Conservation (phyloP, 306 rosid genomes). For the Mucuna pruriens region DNA sequence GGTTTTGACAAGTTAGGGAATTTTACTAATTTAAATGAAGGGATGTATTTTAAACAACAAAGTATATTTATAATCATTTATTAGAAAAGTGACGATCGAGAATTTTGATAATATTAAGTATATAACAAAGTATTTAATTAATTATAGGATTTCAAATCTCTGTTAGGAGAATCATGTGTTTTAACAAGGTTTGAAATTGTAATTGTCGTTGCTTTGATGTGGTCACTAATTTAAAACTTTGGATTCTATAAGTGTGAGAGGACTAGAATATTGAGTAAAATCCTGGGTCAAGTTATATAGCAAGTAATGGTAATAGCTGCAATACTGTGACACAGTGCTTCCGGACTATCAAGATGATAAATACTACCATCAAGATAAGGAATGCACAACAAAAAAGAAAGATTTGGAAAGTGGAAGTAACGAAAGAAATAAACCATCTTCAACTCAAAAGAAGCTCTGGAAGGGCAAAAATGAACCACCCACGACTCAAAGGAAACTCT, state of each 20-base stretch:
- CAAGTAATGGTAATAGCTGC: not conserved
- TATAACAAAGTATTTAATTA: no score
- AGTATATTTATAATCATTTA: no score
- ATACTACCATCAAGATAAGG: constrained; percentile 10
- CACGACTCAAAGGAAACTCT: constrained; percentile 18
- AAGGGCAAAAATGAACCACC: not conserved
- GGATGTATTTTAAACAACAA: no score
- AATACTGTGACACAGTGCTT: constrained; percentile 35
- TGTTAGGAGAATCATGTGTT: not conserved
- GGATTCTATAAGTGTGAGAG: not conserved
- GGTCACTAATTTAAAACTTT: no score
- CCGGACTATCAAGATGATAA: constrained; percentile 36
- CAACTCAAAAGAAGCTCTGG: constrained; percentile 13
- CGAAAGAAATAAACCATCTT: not conserved
- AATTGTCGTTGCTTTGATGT: not conserved
- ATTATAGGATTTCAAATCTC: no score
- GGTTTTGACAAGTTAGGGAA: no score
- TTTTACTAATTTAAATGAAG: no score
- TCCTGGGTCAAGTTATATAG: not conserved
- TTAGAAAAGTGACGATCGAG: no score
- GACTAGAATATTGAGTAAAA: not conserved
- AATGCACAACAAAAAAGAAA: not conserved
- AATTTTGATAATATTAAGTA: no score
- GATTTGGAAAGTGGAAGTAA: constrained; percentile 37
- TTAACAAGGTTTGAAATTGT: not conserved